Base-by-base conservation (phyloP, 2,329 filamentous ascomycete genomes). In the Scleromitrula shiraiana region DNA sequence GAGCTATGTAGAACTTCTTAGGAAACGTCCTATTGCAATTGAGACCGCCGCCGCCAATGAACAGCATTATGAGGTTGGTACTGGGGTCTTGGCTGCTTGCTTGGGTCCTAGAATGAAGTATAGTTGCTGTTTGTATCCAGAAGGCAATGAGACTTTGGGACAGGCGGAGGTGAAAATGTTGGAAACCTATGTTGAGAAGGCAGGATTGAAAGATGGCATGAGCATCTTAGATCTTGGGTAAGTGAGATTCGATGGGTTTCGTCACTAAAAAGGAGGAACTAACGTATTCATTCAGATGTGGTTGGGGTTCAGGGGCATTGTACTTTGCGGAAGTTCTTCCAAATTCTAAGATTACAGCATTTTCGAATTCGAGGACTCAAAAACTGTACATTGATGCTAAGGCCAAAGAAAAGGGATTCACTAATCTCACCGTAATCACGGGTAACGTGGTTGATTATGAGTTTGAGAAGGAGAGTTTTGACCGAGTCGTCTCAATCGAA, bases 101-200 rank as follows among this genome's bases (percentile, higher is more conserved):
- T 67, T 87, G 10, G 83, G 83, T 0, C 78, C 80, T 4, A 68
- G 81, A 46, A 85, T 86, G 80, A 86, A 86, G 71, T 87, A 85
- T 63, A 81, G 76, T n/a, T 74, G 70, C 54, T 83, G 78, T 61
- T 67, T 83, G 59, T 86, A 86, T 62, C 75, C 76, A 4, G 76
- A 74, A 51, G 80, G 78, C 14, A 67, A 68, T 51, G 77, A 82
- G 67, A 82, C 74, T n/a, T 65, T 85, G 44, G 81, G 70, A 2
- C 70, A 84, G 62, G 82, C 81, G 2, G 83, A 86, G 65, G 71
- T 77, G 38, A 76, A 73, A 3, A 86, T 86, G 83, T 64, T 86
- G 61, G 70, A 71, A 57, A 66, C 68, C 22, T 86, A 85, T 63
- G 70, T 83, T 1, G 70, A 78, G 55, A 77, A 77, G 59, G 81